These are phyloP conservation scores for Tubosaeta sp. DNA, from an alignment of 768 basidiomycete species.

Conservation along the genomic window DNA sequence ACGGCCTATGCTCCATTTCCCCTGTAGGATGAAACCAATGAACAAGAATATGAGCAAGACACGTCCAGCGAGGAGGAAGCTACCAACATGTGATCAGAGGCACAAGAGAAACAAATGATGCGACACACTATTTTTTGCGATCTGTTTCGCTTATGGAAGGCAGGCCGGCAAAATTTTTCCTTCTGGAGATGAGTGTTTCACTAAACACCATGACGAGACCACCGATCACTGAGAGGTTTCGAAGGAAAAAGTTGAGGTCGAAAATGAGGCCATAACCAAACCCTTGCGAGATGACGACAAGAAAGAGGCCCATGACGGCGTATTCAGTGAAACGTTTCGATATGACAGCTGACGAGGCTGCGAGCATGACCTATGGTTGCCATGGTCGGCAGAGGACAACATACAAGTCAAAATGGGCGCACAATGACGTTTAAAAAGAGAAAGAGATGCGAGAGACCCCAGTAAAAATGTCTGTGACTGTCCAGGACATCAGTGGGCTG, in stretches of 20 bases:
- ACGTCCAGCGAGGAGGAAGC: slow-evolving; percentile 96
- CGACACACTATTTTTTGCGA: slow-evolving; percentile 92
- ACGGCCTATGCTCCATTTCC: slow-evolving; percentile 83
- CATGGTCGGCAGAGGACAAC: background rate
- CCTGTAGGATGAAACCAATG: slow-evolving; percentile 95
- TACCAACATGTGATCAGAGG: slow-evolving; percentile 29
- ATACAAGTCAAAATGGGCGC: slow-evolving; percentile 31
- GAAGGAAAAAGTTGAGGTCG: slow-evolving; percentile 99
- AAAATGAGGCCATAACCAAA: slow-evolving; percentile 99
- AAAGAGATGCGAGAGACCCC: slow-evolving; percentile 94
- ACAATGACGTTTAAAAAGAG: slow-evolving; percentile 88
- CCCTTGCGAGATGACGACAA: slow-evolving; percentile 91
- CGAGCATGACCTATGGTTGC: slow-evolving; percentile 73
- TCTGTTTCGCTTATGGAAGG: slow-evolving; percentile 91
- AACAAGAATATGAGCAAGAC: slow-evolving; percentile 98
- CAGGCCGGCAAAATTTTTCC: slow-evolving; percentile 85
- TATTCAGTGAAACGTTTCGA: slow-evolving; percentile 83
- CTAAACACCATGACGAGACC: slow-evolving; percentile 99
- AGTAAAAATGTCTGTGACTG: slow-evolving; percentile 93
- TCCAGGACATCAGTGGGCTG: slow-evolving; percentile 4
- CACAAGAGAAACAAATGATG: background rate
- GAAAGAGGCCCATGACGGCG: slow-evolving; percentile 84
- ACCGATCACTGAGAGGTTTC: slow-evolving; percentile 96
- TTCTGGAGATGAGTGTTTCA: slow-evolving; percentile 87
- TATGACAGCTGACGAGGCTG: slow-evolving; percentile 81